phyloP scores from a whole-genome alignment of 2,329 filamentous ascomycete species.

The Coniochaeta ligniaria region DNA sequence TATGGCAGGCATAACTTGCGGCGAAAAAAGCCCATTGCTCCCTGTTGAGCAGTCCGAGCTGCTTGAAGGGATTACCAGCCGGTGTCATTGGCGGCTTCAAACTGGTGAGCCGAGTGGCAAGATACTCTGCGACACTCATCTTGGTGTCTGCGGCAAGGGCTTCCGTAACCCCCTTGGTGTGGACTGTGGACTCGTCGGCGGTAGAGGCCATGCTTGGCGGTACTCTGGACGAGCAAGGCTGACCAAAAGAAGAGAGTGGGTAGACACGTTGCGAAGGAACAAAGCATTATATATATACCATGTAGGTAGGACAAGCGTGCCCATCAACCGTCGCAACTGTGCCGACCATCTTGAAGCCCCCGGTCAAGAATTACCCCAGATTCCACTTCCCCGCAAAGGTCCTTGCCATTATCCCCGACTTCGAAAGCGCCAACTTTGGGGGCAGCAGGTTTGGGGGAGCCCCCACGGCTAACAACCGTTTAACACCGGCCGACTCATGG shows the following conservation, averaged over 20 bases:
- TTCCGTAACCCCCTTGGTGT: neutral
- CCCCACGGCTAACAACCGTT: neutral
- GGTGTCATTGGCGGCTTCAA: slow-evolving; percentile 50
- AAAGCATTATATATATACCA: neutral
- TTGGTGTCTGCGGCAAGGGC: neutral
- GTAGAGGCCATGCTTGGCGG: neutral
- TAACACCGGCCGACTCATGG: too few species aligned
- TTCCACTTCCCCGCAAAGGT: neutral
- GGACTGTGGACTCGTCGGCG: neutral
- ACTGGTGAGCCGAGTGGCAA: slow-evolving; percentile 42
- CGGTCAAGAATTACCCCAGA: neutral
- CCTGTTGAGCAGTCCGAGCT: slow-evolving; percentile 37
- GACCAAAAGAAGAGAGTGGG: neutral
- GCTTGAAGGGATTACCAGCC: slow-evolving; percentile 41
- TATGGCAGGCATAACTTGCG: neutral
- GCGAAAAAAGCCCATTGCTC: slow-evolving; percentile 46
- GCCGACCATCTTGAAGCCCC: too few species aligned
- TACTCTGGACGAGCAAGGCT: neutral
- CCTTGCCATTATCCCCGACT: neutral
- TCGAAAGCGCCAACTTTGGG: neutral
- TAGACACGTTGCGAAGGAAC: neutral
- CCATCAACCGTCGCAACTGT: too few species aligned
- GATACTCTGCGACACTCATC: slow-evolving; percentile 38
- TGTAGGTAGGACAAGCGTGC: too few species aligned
- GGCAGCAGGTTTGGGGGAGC: neutral